Conservation (phyloP, 2,329 filamentous ascomycete species). For the Penicillium vulpinum region DNA sequence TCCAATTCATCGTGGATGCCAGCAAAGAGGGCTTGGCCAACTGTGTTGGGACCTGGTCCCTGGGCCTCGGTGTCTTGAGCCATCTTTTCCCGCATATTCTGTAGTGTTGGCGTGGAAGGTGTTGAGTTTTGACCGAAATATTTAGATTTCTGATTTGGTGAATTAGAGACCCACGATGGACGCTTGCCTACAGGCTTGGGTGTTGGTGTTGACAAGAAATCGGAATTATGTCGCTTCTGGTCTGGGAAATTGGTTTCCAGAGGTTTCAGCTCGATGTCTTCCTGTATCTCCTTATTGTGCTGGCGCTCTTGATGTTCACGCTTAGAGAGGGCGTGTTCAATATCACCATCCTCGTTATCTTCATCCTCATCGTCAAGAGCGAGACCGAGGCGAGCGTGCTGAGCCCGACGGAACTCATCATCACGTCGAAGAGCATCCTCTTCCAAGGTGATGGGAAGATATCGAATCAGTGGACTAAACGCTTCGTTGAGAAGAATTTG, state of each 20-base stretch:
- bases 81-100: conserved; percentile 39
- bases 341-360: conserved; percentile 39
- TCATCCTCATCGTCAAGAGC: conserved; percentile 56
- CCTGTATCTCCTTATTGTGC: conserved; percentile 45
- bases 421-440: conserved; percentile 93
- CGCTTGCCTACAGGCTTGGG: conserved; percentile 30
- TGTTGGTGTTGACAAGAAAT: conserved; percentile 16
- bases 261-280: conserved; percentile 51
- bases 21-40: conserved; percentile 80
- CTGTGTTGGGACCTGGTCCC: conserved; percentile 53
- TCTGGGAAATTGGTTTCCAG: conserved; percentile 31
- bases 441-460: conserved; percentile 91
- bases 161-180: conserved; percentile 48
- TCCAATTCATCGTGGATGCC: conserved; percentile 91
- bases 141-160: conserved; percentile 41
- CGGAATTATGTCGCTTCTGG: conserved; percentile 15
- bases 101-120: conserved; percentile 32
- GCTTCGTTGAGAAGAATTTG: conserved; percentile 79
- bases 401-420: conserved; percentile 78
- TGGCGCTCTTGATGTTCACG: conserved; percentile 43
- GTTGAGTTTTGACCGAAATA: conserved; percentile 42
- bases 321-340: conserved; percentile 49
- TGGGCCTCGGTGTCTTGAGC: conserved; percentile 68
- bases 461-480: conserved; percentile 81
- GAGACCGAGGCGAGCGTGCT: conserved; percentile 68